phyloP scores from a whole-genome alignment of 176 grass and related monocot species.

The Triticum timopheevii region DNA sequence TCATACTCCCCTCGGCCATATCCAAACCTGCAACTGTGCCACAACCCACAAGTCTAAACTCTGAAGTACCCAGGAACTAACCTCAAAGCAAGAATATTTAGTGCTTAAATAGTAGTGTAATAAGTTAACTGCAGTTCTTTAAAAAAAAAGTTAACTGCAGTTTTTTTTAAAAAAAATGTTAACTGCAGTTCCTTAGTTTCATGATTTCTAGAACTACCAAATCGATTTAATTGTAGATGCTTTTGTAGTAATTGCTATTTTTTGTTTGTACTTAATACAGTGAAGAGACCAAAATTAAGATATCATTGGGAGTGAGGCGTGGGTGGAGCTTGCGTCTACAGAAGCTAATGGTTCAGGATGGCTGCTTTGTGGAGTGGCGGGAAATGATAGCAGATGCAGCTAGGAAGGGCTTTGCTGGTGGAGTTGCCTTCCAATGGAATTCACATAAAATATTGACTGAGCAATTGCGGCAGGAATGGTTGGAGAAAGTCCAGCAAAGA shows the following conservation, averaged over 20 bases:
- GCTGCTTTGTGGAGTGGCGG: conserved; percentile 73
- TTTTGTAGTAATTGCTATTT: conserved; percentile 29
- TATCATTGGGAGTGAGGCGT: conserved; percentile 63
- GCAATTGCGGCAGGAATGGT: conserved; percentile 60
- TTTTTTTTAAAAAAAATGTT: not conserved
- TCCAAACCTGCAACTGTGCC: not conserved
- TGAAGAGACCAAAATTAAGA: conserved; percentile 74
- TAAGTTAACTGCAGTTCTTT: not conserved
- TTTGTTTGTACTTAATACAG: conserved; percentile 46
- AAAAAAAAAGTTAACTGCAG: not conserved
- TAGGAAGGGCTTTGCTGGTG: conserved; percentile 64
- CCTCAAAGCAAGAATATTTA: not conserved
- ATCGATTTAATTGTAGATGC: conserved; percentile 14
- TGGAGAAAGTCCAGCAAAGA: conserved; percentile 53
- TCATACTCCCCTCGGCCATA: not conserved
- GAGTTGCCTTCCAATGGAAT: conserved; percentile 68
- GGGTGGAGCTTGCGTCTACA: conserved; percentile 64
- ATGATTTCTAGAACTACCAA: not conserved
- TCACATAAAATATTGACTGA: conserved; percentile 72
- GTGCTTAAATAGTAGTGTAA: not conserved
- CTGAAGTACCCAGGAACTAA: not conserved
- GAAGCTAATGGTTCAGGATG: conserved; percentile 65
- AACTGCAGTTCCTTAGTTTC: conserved; percentile 1
- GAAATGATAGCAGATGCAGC: conserved; percentile 76
- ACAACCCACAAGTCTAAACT: not conserved